A percentile compares a stretch with the other conserved stretches of the same genome.
These are phyloP conservation scores for Avena sativa DNA, from an alignment of 176 grass and related monocot species.

Conservation along the genomic window DNA sequence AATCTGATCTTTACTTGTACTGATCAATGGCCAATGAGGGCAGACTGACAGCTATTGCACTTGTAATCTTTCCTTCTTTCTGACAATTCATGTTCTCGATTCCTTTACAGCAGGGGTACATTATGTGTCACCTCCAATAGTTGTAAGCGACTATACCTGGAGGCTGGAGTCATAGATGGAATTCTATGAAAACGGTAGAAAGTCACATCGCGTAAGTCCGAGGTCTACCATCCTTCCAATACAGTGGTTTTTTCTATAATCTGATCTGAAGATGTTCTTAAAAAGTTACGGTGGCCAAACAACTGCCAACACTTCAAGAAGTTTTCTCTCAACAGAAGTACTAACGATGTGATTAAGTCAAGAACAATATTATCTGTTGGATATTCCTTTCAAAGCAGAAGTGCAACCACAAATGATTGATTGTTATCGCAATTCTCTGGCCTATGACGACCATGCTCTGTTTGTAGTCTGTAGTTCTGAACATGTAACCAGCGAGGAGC, in stretches of 20 bases:
- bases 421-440: not conserved
- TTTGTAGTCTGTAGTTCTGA: not conserved
- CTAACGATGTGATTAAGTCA: not conserved
- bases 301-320: slow-evolving; percentile 75
- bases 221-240: not conserved
- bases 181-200: slow-evolving; percentile 54
- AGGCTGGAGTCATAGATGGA: slow-evolving; percentile 71
- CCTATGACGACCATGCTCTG: no score
- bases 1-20: not conserved
- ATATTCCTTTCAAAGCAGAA: no score
- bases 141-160: slow-evolving; percentile 62
- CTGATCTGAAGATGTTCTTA: not conserved
- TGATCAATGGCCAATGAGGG: not conserved
- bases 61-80: not conserved
- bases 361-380: no score
- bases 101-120: slow-evolving; percentile 58
- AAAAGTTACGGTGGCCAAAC: slow-evolving; percentile 51
- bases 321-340: slow-evolving; percentile 52
- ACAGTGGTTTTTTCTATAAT: not conserved
- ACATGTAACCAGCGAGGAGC: not conserved
- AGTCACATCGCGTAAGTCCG: slow-evolving; percentile 59
- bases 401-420: not conserved
- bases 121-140: slow-evolving; percentile 48
- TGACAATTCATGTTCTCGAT: not conserved
- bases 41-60: not conserved